Evolutionary conservation across 139 green algal genomes (phyloP).

Genomic region (Chlorella vulgaris): DNA sequence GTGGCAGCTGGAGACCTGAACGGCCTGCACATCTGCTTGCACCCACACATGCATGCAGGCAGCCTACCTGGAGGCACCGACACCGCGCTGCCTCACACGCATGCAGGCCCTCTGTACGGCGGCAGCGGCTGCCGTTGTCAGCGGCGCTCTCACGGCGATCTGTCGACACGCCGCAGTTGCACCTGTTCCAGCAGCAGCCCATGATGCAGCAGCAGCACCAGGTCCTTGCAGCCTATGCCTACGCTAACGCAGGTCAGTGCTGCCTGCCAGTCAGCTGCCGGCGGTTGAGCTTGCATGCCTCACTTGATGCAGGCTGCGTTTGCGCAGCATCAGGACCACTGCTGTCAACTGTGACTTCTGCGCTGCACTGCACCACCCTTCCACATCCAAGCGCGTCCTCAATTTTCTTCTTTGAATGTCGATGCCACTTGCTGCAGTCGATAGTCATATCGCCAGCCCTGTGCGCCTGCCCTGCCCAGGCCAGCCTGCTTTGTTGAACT

Average conservation of each 20-base stretch:
- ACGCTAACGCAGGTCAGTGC: background rate
- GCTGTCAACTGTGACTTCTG: background rate
- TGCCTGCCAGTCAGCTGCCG: background rate
- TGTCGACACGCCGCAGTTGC: background rate
- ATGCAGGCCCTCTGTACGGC: background rate
- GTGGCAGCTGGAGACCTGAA: background rate
- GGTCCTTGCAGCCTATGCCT: background rate
- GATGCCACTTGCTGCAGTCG: too few relatives aligned
- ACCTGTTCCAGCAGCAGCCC: slow-evolving; percentile 24
- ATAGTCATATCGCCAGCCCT: too few relatives aligned
- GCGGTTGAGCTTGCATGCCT: too few relatives aligned
- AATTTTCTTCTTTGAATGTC: too few relatives aligned
- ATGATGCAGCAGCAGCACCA: slow-evolving; percentile 18
- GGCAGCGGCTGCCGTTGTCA: background rate
- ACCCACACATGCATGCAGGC: background rate
- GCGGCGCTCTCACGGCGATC: background rate
- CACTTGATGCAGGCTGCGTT: background rate
- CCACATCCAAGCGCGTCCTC: background rate
- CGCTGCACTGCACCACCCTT: too few relatives aligned
- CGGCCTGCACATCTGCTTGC: slow-evolving; percentile 6
- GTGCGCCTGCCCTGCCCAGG: too few relatives aligned
- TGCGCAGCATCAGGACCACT: background rate
- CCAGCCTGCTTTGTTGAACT: too few relatives aligned
- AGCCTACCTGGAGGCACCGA: background rate
- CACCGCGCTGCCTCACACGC: background rate